Evolutionary conservation across 225 moss, liverwort and hornwort species (phyloP), one percentile per base, ranked within the genome.

Genomic region (Bryoerythrophyllum caledonicum): DNA sequence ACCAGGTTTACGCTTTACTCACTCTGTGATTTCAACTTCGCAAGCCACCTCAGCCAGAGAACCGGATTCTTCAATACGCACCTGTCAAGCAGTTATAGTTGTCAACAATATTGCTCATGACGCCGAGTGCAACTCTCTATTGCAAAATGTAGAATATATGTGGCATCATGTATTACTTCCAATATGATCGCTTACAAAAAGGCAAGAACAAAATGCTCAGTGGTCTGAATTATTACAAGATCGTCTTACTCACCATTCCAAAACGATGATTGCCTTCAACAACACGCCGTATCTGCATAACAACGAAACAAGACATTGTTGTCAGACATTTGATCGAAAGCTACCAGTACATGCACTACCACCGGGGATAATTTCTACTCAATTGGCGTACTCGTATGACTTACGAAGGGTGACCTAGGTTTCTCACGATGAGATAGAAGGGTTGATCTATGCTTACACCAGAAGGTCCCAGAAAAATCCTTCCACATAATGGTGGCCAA

Each of bases 1-100:
- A 75, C 24, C 60, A 12, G 41, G 62, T 14, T 27, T 26, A 25
- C 23, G 27, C 20, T 30, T 48, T 54, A 80, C 96, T 90, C 76
- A 96, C 94, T 96, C 96, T 35, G 88, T 90, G 24, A 96, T 91
- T 86, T 96, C 96, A 65, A 94, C 96, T 90, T 96, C 96, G 83
- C 96, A 96, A 11, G 83, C 92, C 63, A 90, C 74, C 53, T 94
- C 91, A 6, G 79, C 82, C 54, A 96, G 43, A 14, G 73, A 61
- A 44, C 89, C 86, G 23, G 84, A 86, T 72, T 86, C 88, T 67
- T 96, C 88, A 57, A 81, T 63, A 16, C 91, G 86, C 48, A 92
- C 93, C 95, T 96, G 82, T 8, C 48, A 72, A 60, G 63, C 76
- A 86, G 27, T 52, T 65, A 61, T 35, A 49, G 14, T 68, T 64